Conservation (phyloP, 305 asterid genomes). For the Fraxinus greggii region DNA sequence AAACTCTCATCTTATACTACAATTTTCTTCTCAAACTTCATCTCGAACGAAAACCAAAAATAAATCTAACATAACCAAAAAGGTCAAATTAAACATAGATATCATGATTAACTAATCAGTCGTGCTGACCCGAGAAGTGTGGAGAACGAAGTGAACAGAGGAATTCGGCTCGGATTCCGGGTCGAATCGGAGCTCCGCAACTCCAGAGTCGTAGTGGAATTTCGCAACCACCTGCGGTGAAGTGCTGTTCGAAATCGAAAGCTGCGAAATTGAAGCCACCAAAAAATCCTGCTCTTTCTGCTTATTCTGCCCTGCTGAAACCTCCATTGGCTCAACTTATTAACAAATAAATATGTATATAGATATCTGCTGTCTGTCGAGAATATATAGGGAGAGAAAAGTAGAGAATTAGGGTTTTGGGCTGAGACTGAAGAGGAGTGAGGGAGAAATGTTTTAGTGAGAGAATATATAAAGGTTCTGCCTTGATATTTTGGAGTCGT, state of each 20-base stretch:
- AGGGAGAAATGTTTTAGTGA: constrained; percentile 35
- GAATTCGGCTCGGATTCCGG: constrained; percentile 46
- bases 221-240: constrained; percentile 64
- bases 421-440: constrained; percentile 13
- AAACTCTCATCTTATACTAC: not conserved
- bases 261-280: constrained; percentile 67
- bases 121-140: constrained; percentile 45
- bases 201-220: constrained; percentile 50
- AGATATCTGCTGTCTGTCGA: not conserved
- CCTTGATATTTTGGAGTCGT: constrained; percentile 32
- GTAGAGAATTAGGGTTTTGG: constrained; percentile 7
- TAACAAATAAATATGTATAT: not conserved
- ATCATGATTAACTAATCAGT: constrained; percentile 4
- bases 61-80: not conserved
- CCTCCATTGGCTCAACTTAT: constrained; percentile 8
- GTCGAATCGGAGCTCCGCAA: constrained; percentile 47
- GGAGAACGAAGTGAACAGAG: constrained; percentile 56
- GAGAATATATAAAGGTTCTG: constrained; percentile 26
- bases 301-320: constrained; percentile 33
- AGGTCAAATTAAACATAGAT: not conserved
- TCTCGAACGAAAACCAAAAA: constrained; percentile 2
- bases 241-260: constrained; percentile 45
- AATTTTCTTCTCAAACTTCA: not conserved
- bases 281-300: constrained; percentile 49
- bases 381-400: not conserved